Percentiles rank a stretch among this genome's conserved stretches.
These are phyloP conservation scores for Triticum monococcum DNA, from an alignment of 176 grass and related monocot genomes.

Conservation along the genomic window DNA sequence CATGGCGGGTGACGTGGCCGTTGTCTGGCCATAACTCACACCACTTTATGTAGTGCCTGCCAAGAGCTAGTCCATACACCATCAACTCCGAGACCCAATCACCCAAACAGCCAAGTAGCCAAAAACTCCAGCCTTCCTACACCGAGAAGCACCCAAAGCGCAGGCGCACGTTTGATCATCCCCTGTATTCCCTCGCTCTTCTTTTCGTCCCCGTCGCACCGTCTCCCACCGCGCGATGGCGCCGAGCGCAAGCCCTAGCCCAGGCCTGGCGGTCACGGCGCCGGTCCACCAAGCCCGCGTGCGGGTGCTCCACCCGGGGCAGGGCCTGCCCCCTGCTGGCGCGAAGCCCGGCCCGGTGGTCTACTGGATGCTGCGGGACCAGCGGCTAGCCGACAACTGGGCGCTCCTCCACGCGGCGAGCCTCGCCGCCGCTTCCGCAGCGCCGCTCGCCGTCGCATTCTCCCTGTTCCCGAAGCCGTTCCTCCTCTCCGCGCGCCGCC, in stretches of 20 bases:
- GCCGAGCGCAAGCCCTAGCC: not conserved
- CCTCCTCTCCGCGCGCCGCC: slow-evolving; percentile 58
- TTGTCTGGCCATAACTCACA: not conserved
- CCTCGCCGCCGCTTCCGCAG: slow-evolving; percentile 53
- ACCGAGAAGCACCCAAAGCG: not conserved
- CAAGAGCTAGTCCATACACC: not conserved
- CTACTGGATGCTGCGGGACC: slow-evolving; percentile 98
- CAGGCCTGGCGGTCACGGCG: not conserved
- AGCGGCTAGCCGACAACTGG: slow-evolving; percentile 89
- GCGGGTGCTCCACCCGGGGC: slow-evolving; percentile 48
- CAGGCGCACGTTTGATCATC: not conserved
- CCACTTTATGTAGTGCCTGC: rapidly evolving
- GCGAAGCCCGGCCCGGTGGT: slow-evolving; percentile 56
- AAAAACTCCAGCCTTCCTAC: not conserved
- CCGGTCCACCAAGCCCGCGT: slow-evolving; percentile 58
- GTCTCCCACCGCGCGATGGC: slow-evolving; percentile 30
- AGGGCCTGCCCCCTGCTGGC: not conserved
- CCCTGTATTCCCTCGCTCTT: not conserved
- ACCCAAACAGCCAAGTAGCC: not conserved
- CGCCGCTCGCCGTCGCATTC: slow-evolving; percentile 72
- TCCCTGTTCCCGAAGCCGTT: slow-evolving; percentile 53
- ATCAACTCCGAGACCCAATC: not conserved
- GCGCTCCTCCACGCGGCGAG: slow-evolving; percentile 74
- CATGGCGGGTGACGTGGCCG: not conserved
- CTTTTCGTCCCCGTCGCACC: not conserved